Evolutionary conservation across 1,284 basidiomycete genomes (phyloP).

Genomic region (Sanguinoderma infundibulare): DNA sequence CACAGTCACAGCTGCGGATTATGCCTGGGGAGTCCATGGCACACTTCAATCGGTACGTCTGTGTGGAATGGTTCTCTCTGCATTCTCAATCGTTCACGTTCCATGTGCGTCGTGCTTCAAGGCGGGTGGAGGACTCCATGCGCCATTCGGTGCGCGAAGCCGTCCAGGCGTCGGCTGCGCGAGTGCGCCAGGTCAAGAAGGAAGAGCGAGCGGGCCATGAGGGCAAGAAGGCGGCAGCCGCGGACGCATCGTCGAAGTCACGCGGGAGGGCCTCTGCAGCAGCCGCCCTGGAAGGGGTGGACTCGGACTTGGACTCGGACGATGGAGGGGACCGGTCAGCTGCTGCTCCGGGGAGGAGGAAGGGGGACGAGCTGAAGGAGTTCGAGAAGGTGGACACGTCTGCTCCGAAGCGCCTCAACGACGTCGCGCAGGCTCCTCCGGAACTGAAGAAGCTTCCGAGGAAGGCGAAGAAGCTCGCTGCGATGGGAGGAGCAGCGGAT

Average conservation of each 20-base stretch:
- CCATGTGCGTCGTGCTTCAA: constrained; percentile 34
- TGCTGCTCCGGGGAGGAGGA: constrained; percentile 24
- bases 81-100: neutral
- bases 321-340: constrained; percentile 7
- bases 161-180: constrained; percentile 58
- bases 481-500: constrained; percentile 29
- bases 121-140: constrained; percentile 75
- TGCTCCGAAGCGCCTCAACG: constrained; percentile 67
- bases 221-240: constrained; percentile 6
- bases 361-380: constrained; percentile 49
- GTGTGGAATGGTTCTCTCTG: neutral
- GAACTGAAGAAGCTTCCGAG: constrained; percentile 48
- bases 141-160: constrained; percentile 64
- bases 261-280: constrained; percentile 31
- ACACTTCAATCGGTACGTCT: constrained; percentile 72
- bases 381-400: constrained; percentile 60
- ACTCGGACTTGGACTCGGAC: constrained; percentile 13
- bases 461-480: constrained; percentile 35
- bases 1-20: constrained; percentile 50
- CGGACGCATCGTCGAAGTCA: constrained; percentile 18
- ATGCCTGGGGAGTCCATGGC: constrained; percentile 70
- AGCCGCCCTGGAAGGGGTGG: constrained; percentile 5
- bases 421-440: constrained; percentile 71
- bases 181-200: constrained; percentile 50
- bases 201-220: constrained; percentile 42